phyloP scores from a whole-genome alignment of 1,284 basidiomycete species.

The Cryptococcus jaspeensis region DNA sequence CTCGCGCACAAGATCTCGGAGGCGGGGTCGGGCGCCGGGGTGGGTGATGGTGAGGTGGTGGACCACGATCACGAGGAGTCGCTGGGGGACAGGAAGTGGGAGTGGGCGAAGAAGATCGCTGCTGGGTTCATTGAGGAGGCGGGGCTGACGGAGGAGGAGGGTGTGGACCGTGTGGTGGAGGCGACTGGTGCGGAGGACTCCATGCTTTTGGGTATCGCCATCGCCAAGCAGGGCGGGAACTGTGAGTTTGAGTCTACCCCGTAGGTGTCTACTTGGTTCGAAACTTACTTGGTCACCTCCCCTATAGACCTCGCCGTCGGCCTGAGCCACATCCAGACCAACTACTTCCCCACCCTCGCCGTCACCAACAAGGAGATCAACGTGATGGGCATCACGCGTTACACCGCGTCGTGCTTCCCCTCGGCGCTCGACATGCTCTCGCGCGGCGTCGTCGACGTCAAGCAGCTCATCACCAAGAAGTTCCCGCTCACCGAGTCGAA shows the following conservation, averaged over 20 bases:
- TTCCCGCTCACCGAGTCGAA: slow-evolving; percentile 52
- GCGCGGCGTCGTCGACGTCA: slow-evolving; percentile 56
- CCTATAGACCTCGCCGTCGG: slow-evolving; percentile 44
- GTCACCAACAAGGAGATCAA: slow-evolving; percentile 67
- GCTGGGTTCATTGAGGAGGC: slow-evolving; percentile 29
- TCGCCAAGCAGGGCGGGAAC: slow-evolving; percentile 64
- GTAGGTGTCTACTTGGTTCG: background rate
- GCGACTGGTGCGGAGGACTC: slow-evolving; percentile 63
- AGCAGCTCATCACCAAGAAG: slow-evolving; percentile 60
- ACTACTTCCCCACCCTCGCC: slow-evolving; percentile 44
- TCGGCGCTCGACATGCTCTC: slow-evolving; percentile 62
- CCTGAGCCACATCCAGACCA: slow-evolving; percentile 45
- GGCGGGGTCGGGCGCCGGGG: slow-evolving; percentile 18
- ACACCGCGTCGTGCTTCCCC: slow-evolving; percentile 58
- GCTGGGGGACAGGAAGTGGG: slow-evolving; percentile 42
- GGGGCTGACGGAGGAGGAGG: slow-evolving; percentile 44
- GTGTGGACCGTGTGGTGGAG: slow-evolving; percentile 64
- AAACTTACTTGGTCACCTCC: background rate
- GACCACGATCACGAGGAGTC: slow-evolving; percentile 26
- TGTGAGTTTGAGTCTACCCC: slow-evolving; percentile 28
- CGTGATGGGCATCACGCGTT: slow-evolving; percentile 60
- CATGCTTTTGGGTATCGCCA: slow-evolving; percentile 57
- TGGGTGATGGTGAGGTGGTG: slow-evolving; percentile 29
- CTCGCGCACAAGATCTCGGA: slow-evolving; percentile 7
- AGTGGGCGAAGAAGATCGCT: slow-evolving; percentile 35